Evolutionary conservation across 2,329 filamentous ascomycete genomes (phyloP), one percentile per base, ranked within the genome.

Genomic region (Botrytis elliptica): DNA sequence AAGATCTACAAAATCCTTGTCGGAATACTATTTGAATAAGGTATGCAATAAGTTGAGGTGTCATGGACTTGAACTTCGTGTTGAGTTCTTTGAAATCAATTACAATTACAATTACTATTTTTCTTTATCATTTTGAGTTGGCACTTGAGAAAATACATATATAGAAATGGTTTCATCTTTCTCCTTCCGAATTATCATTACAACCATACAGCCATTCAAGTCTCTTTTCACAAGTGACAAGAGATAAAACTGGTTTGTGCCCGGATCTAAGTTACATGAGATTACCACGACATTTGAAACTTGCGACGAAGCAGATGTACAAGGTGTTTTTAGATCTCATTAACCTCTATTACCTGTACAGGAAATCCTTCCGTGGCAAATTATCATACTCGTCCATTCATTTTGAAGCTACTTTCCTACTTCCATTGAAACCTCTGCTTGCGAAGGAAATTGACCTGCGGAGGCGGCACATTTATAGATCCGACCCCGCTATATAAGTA

Each of bases 211-310:
- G 14, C 36, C 14, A 49, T 55, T 40, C 22, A 40, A 67, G 22
- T 25, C 9, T 67, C 64, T 67, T 52, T 38, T 63, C 38, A n/a
- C 29, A n/a, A 57, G 52, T 57, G 22, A 42, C 14, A 49, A 62
- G 29, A 22, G 16, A n/a, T 29, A 22, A 22, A 36, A n/a, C 25
- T 38, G 33, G 16, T 46, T 49, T n/a, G 52, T 44, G 38, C 42
- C 29, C 42, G 29, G 29, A 63, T 70, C 52, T 36, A n/a, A n/a
- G n/a, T 70, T 70, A 49, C 68, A 29, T 40, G 46, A 22, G 64
- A 8, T 29, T n/a, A 44, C 44, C 33, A 55, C 42, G 10, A n/a
- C 36, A 66, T 71, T 66, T 66, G 70, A 71, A 71, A 71, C 60
- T 65, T 55, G 60, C 36, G 36, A 57, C 46, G 70, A 66, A 66